These are phyloP conservation scores for Kwoniella sp. DNA, from an alignment of 768 basidiomycete species.

Conservation along the genomic window DNA sequence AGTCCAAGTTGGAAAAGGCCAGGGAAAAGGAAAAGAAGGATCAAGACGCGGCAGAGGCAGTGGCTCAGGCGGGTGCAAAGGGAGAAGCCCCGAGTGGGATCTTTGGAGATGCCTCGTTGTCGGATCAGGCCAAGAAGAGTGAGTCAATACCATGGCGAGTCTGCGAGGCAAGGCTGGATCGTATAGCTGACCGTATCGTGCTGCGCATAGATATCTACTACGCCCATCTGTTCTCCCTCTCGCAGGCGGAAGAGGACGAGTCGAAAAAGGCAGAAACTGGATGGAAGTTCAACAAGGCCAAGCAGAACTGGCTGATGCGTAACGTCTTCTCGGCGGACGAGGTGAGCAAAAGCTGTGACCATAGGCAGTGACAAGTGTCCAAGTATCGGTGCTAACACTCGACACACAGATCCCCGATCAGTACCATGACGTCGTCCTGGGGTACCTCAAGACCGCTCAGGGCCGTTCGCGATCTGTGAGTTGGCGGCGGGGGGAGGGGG, in stretches of 20 bases:
- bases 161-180: too few species aligned
- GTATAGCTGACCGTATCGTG: too few species aligned
- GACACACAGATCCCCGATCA: constrained; percentile 32
- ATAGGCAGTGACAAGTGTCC: neutral
- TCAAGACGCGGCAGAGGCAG: constrained; percentile 1
- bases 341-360: constrained; percentile 16
- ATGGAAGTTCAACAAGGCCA: constrained; percentile 45
- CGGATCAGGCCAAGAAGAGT: constrained; percentile 39
- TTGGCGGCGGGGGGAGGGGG: too few species aligned
- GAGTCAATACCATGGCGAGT: too few species aligned
- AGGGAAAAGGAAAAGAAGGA: constrained; percentile 13
- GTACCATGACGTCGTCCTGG: constrained; percentile 32
- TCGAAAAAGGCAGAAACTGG: neutral
- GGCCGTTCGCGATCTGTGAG: constrained; percentile 28
- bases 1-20: constrained; percentile 1
- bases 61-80: neutral
- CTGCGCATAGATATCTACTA: constrained; percentile 20
- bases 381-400: neutral
- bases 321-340: constrained; percentile 27
- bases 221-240: constrained; percentile 9
- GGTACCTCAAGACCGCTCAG: constrained; percentile 35
- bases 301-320: constrained; percentile 37
- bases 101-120: constrained; percentile 17
- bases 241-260: constrained; percentile 1
- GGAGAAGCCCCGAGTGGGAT: neutral